Conservation (phyloP, 495 filamentous ascomycete genomes). For the Parmelia sp. region DNA sequence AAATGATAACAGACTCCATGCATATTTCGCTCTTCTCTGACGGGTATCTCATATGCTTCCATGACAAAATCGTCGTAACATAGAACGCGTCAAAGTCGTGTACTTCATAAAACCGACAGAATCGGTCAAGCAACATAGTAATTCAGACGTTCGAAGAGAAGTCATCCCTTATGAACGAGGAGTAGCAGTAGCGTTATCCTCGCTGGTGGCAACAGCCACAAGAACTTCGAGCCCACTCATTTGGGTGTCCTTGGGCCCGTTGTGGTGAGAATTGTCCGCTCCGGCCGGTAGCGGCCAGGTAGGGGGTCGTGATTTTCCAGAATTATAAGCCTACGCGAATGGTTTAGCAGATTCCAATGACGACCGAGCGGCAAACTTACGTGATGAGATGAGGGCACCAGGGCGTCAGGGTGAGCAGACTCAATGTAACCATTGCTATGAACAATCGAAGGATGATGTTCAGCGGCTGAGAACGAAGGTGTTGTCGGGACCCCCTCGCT, state of each 20-base stretch:
- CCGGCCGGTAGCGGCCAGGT: slow-evolving; percentile 25
- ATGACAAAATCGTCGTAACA: slow-evolving; percentile 15
- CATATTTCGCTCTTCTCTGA: slow-evolving; percentile 12
- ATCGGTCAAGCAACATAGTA: slow-evolving; percentile 13
- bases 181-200: slow-evolving; percentile 46
- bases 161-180: slow-evolving; percentile 4
- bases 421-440: slow-evolving; percentile 59
- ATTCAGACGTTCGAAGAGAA: slow-evolving; percentile 15
- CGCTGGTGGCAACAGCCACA: slow-evolving; percentile 82
- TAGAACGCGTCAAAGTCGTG: slow-evolving; percentile 16
- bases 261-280: slow-evolving; percentile 17
- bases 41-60: slow-evolving; percentile 21
- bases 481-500: slow-evolving; percentile 60
- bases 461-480: slow-evolving; percentile 53
- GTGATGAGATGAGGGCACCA: slow-evolving; percentile 39
- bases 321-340: slow-evolving; percentile 6
- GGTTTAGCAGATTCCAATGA: not conserved
- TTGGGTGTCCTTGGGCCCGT: slow-evolving; percentile 35
- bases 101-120: slow-evolving; percentile 10
- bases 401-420: slow-evolving; percentile 40
- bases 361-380: slow-evolving; percentile 28
- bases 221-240: slow-evolving; percentile 76
- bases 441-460: slow-evolving; percentile 60
- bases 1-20: not conserved
- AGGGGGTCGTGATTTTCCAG: slow-evolving; percentile 30